phyloP scores from a whole-genome alignment of 2,329 filamentous ascomycete genomes.

The Phaeosphaeriaceae sp. region DNA sequence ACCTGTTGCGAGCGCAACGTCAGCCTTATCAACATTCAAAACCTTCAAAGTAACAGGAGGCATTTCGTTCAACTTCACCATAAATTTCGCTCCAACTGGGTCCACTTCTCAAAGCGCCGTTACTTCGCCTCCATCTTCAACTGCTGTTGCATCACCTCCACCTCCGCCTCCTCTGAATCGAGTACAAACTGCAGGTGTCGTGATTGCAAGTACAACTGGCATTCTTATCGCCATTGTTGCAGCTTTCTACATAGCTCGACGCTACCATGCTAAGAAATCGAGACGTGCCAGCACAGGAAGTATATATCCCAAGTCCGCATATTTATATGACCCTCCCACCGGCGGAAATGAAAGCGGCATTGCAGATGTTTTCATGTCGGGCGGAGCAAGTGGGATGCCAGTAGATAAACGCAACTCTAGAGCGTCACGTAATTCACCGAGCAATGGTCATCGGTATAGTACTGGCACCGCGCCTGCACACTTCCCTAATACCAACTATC shows the following conservation, averaged over 20 bases:
- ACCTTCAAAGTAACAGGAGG: no score
- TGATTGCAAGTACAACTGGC: constrained; percentile 41
- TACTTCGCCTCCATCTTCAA: constrained; percentile 15
- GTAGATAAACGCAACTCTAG: background rate
- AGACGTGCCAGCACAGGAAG: constrained; percentile 31
- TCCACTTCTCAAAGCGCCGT: constrained; percentile 16
- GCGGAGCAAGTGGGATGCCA: constrained; percentile 18
- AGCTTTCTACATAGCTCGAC: constrained; percentile 41
- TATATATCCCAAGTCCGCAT: constrained; percentile 42
- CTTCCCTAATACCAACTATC: constrained; percentile 18
- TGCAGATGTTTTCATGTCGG: constrained; percentile 35
- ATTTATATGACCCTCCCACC: constrained; percentile 41
- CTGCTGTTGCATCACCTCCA: constrained; percentile 13
- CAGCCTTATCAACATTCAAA: no score
- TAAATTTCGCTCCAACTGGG: constrained; percentile 4
- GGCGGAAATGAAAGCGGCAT: constrained; percentile 10
- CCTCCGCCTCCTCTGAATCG: constrained; percentile 32
- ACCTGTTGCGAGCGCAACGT: no score
- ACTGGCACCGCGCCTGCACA: constrained; percentile 3
- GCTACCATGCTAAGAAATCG: constrained; percentile 29
- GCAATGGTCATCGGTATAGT: constrained; percentile 7
- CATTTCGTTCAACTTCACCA: background rate
- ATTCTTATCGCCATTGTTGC: constrained; percentile 43
- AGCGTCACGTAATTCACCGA: constrained; percentile 4
- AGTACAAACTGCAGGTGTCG: constrained; percentile 45